Percentiles rank a stretch among this genome's conserved stretches.
Evolutionary conservation across 495 filamentous ascomycete species (phyloP).

Genomic region (Neurospora sp.): DNA sequence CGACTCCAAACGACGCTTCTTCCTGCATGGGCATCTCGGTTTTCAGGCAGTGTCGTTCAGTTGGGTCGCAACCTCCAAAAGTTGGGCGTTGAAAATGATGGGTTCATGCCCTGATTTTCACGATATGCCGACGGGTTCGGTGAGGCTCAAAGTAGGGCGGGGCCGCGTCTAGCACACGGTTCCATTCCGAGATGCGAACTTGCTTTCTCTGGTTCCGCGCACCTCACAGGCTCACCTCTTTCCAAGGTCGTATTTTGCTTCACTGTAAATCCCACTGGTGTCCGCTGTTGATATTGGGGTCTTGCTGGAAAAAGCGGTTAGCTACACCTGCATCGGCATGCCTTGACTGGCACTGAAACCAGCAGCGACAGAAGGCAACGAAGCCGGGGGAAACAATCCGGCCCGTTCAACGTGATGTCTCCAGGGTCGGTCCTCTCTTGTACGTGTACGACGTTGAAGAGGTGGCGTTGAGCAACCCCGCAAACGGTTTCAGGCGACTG

Average conservation of each 20-base stretch:
- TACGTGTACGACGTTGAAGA: background rate
- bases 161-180: background rate
- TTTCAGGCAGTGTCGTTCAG: background rate
- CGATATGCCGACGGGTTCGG: background rate
- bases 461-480: background rate
- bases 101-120: background rate
- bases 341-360: background rate
- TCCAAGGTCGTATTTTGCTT: background rate
- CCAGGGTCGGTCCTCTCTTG: background rate
- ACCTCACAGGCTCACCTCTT: background rate
- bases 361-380: background rate
- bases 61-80: background rate
- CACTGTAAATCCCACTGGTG: background rate
- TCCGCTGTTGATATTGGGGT: background rate
- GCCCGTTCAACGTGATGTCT: background rate
- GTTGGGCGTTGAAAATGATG: background rate
- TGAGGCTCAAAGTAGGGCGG: background rate
- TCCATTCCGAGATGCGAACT: background rate
- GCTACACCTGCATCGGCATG: background rate
- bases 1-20: background rate
- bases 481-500: background rate
- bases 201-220: background rate
- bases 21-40: background rate
- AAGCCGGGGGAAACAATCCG: background rate
- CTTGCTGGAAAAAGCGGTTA: background rate